Evolutionary conservation across 768 basidiomycete species (phyloP), one percentile per base, ranked within the genome.

Genomic region (Lentinula detonsa): DNA sequence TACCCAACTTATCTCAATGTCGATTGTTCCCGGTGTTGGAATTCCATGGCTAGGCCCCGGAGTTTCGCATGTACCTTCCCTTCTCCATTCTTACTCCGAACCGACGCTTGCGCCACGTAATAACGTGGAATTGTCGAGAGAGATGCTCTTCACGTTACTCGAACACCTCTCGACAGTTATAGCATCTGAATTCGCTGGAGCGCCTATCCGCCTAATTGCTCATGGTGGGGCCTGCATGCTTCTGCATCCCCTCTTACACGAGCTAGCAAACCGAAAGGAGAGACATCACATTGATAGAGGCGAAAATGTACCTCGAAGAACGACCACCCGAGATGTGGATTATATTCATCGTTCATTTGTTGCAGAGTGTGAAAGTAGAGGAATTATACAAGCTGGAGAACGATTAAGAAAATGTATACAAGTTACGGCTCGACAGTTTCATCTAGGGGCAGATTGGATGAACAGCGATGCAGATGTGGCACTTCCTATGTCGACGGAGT

Each of bases 151-250:
- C 31, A 61, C 66, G 2, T 74, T 85, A 57, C 81, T 90, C 42
- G 69, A 70, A 13, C 72, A 81, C 65, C 37, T 63, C 61, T 85
- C 88, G 3, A 72, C 70, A 0, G 77, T 80, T 11, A 72, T 85
- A 1, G 68, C 75, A 11, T 63, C 67, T 1, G 71, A 70, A 5
- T 88, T 89, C 66, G 74, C 76, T n/a, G 69, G 69, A 37, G 66
- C 52, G 2, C 80, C 78, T 39, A 76, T 90, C 3, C 79, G 83
- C 5, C 76, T 90, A 16, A 83, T 89, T 52, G 76, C 87, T 0
- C 88, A 90, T 61, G 88, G 88, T 21, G 88, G 88, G 0, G 87
- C 86, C 0, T 86, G 86, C 59, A 88, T 90, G 86, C 78, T 90
- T 23, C 77, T 90, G 1, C 87, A 90, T 50, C 77, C 76, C 0